Conservation (phyloP, 2,329 filamentous ascomycete genomes). For the Ophiostoma tasmaniense region DNA sequence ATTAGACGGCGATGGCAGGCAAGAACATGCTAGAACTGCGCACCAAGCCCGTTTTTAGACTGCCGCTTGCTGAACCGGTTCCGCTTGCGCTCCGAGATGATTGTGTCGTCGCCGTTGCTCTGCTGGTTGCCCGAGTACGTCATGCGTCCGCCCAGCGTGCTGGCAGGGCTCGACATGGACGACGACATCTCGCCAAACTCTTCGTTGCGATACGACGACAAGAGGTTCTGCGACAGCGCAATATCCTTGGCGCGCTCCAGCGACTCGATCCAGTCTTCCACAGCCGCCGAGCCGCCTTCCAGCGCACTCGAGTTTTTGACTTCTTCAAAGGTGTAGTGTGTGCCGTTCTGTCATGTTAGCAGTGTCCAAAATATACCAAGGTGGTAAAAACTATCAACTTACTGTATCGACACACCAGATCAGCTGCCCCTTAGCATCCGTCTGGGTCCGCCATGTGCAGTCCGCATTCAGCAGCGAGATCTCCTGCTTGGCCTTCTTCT, state of each 20-base stretch:
- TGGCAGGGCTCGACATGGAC: slow-evolving; percentile 66
- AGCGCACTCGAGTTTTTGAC: slow-evolving; percentile 59
- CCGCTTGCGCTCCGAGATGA: slow-evolving; percentile 39
- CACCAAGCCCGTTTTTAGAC: slow-evolving; percentile 86
- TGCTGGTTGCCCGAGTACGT: slow-evolving; percentile 51
- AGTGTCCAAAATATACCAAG: background rate
- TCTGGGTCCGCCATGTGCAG: slow-evolving; percentile 68
- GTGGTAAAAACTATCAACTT: slow-evolving; percentile 34
- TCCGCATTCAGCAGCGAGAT: slow-evolving; percentile 72
- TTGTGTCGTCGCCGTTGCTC: slow-evolving; percentile 41
- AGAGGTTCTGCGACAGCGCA: slow-evolving; percentile 63
- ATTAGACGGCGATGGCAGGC: background rate
- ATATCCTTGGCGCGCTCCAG: slow-evolving; percentile 81
- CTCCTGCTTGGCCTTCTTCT: slow-evolving; percentile 91
- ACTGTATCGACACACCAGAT: slow-evolving; percentile 92
- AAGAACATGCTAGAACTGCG: slow-evolving; percentile 55
- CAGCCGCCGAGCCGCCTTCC: slow-evolving; percentile 57
- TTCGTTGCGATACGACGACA: slow-evolving; percentile 58
- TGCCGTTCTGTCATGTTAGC: slow-evolving; percentile 56
- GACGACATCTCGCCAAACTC: slow-evolving; percentile 62
- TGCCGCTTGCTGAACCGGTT: slow-evolving; percentile 84
- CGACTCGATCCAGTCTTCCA: slow-evolving; percentile 87
- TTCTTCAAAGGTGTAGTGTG: slow-evolving; percentile 90
- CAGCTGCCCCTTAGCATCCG: slow-evolving; percentile 78
- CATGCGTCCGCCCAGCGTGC: slow-evolving; percentile 56